Conservation (phyloP, 768 basidiomycete species). For the Rhizopogon roseolus region DNA sequence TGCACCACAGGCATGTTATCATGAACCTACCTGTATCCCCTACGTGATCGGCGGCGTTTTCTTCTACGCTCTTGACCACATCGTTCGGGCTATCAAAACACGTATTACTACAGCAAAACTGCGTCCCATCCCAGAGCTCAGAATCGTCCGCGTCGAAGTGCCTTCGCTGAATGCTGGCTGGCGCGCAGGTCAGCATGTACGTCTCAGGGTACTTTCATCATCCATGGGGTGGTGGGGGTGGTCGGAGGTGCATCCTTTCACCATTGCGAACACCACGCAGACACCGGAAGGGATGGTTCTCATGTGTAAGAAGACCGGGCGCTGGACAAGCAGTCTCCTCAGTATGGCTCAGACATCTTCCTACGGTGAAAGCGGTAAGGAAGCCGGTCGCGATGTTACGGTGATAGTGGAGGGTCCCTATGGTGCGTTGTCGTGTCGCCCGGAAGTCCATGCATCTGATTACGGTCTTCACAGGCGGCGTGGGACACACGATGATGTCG, state of each 20-base stretch:
- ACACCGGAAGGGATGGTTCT: conserved; percentile 43
- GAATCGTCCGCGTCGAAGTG: conserved; percentile 42
- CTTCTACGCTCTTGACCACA: conserved; percentile 41
- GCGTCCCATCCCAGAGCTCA: conserved; percentile 38
- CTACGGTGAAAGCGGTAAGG: conserved; percentile 15
- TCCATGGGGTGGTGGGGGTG: conserved; percentile 34
- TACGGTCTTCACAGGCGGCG: conserved; percentile 26
- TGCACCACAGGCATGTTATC: conserved; percentile 18
- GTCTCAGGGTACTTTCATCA: conserved; percentile 40
- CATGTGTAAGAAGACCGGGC: conserved; percentile 45
- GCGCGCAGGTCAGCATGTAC: conserved; percentile 59
- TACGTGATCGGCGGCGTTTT: conserved; percentile 36
- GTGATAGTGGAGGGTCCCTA: conserved; percentile 49
- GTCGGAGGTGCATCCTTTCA: conserved; percentile 49
- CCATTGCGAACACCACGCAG: conserved; percentile 39
- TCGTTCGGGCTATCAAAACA: conserved; percentile 42
- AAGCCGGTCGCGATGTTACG: conserved; percentile 18
- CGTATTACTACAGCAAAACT: conserved; percentile 41
- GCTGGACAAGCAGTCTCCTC: conserved; percentile 44
- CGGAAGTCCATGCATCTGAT: not conserved
- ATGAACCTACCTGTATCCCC: conserved; percentile 25
- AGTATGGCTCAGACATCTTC: conserved; percentile 31
- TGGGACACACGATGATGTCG: conserved; percentile 40
- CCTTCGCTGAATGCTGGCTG: conserved; percentile 45
- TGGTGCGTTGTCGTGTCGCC: conserved; percentile 18